phyloP scores from a whole-genome alignment of 1,284 basidiomycete genomes.

The Cutaneotrichosporon sp. region DNA sequence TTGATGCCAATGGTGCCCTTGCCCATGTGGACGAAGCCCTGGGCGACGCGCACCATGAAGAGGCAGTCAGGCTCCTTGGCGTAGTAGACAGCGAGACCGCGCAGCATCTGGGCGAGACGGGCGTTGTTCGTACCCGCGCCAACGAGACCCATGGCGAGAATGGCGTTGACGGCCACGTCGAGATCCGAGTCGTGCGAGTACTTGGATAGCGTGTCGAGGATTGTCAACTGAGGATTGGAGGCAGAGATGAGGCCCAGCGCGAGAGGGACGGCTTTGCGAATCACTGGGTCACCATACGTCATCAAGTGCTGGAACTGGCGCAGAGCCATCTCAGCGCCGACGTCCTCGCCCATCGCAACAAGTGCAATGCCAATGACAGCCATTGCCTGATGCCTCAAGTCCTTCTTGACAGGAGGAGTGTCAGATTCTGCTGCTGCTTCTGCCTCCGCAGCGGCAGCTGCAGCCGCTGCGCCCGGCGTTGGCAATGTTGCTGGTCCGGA shows the following conservation, averaged over 20 bases:
- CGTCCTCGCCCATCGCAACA: conserved; percentile 97
- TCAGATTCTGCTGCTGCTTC: conserved; percentile 37
- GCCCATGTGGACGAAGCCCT: conserved; percentile 97
- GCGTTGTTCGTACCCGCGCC: conserved; percentile 99
- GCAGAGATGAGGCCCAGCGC: conserved; percentile 91
- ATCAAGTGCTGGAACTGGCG: conserved; percentile 94
- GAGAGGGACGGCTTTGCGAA: conserved; percentile 90
- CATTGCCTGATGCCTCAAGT: conserved; percentile 87
- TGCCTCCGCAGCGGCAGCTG: conserved; percentile 12
- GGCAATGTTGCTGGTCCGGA: conserved; percentile 6
- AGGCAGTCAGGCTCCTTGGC: conserved; percentile 95
- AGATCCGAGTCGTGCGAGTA: conserved; percentile 99
- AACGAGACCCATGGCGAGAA: conserved; percentile 97
- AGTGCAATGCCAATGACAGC: conserved; percentile 91
- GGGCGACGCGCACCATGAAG: conserved; percentile 94
- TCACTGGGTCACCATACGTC: conserved; percentile 95
- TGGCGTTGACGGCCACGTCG: conserved; percentile 90
- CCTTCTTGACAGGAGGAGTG: conserved; percentile 56
- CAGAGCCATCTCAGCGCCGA: conserved; percentile 94
- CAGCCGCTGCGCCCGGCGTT: conserved; percentile 12
- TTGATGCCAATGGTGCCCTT: conserved; percentile 98
- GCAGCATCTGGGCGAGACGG: conserved; percentile 91
- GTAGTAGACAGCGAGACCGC: conserved; percentile 94
- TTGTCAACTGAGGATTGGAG: conserved; percentile 91
- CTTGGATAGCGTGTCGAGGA: conserved; percentile 97